Conservation (phyloP, 106 monocot genomes). For the Allium cepa region DNA sequence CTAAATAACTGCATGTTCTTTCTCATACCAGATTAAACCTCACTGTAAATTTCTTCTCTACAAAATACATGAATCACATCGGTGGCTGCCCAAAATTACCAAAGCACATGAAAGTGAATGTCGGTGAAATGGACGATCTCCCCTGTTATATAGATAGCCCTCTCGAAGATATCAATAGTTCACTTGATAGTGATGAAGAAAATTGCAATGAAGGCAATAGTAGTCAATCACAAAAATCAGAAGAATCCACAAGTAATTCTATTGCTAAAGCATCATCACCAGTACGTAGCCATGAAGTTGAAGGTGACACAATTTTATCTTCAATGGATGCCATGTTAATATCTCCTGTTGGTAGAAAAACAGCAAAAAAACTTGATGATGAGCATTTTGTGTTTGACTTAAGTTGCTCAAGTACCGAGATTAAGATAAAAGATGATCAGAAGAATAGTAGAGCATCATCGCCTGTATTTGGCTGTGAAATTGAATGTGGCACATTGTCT, state of each 20-base stretch:
- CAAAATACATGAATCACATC: constrained; percentile 52
- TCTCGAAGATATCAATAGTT: constrained; percentile 14
- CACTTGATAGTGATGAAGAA: neutral
- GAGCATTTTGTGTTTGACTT: too few relatives aligned
- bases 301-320: too few relatives aligned
- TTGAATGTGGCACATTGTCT: too few relatives aligned
- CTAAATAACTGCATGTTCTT: neutral
- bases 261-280: neutral
- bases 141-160: constrained; percentile 50
- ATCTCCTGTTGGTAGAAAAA: too few relatives aligned
- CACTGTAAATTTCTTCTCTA: constrained; percentile 87
- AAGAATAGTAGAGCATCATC: too few relatives aligned
- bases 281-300: neutral
- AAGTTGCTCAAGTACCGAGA: too few relatives aligned
- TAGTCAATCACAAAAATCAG: neutral
- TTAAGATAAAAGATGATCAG: too few relatives aligned
- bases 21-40: constrained; percentile 54
- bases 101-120: constrained; percentile 58
- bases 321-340: too few relatives aligned
- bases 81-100: constrained; percentile 67
- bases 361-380: too few relatives aligned
- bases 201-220: neutral
- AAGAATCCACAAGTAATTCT: neutral
- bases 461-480: too few relatives aligned
- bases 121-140: constrained; percentile 75